Conservation (phyloP, 306 rosid genomes). For the Trifolium subterraneum region DNA sequence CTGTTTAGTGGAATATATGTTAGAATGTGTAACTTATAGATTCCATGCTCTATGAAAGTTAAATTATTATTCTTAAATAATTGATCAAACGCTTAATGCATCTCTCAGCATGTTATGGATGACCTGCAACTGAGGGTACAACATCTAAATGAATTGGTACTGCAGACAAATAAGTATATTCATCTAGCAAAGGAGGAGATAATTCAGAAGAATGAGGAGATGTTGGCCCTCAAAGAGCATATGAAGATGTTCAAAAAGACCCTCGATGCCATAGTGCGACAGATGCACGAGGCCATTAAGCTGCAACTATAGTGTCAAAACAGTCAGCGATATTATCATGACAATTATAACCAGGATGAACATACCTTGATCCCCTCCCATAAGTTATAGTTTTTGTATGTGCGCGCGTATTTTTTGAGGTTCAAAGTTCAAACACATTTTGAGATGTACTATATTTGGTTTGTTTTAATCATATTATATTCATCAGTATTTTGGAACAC, state of each 20-base stretch:
- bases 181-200: not conserved
- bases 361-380: not conserved
- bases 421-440: not conserved
- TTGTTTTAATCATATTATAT: not conserved
- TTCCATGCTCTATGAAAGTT: not conserved
- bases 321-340: not conserved
- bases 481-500: too few species aligned
- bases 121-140: not conserved
- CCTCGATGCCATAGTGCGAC: not conserved
- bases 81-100: conserved; percentile 8
- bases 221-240: not conserved
- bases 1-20: conserved; percentile 1
- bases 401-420: not conserved
- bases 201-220: not conserved
- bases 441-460: not conserved
- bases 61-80: not conserved
- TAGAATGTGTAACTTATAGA: not conserved
- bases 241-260: not conserved
- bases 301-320: not conserved
- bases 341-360: not conserved
- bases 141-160: not conserved
- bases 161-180: not conserved
- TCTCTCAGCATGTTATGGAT: not conserved
- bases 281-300: not conserved
- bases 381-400: not conserved